A percentile compares a stretch with the other conserved stretches of the same genome.
phyloP scores from a whole-genome alignment of 805 yeast genomes.

The Scheffersomyces coipomensis region DNA sequence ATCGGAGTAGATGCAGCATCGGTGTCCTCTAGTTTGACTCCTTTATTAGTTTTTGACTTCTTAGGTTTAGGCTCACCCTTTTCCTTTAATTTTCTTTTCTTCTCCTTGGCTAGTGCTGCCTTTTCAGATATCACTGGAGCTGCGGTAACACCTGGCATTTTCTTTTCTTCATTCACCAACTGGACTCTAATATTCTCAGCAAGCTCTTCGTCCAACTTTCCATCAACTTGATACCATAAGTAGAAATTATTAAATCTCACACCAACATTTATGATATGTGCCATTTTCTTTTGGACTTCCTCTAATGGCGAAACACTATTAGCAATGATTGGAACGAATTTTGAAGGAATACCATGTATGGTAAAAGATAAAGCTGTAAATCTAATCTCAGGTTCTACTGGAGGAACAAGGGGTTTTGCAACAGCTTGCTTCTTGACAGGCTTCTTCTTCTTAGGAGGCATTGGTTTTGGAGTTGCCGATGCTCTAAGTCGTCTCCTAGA shows the following conservation, averaged over 20 bases:
- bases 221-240: constrained; percentile 84
- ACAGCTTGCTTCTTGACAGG: constrained; percentile 7
- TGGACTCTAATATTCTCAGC: constrained; percentile 65
- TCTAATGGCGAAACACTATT: constrained; percentile 63
- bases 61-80: constrained; percentile 16
- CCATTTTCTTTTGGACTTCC: constrained; percentile 62
- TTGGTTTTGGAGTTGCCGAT: constrained; percentile 12
- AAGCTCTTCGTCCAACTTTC: constrained; percentile 61
- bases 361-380: constrained; percentile 67
- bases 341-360: constrained; percentile 61
- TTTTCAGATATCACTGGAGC: constrained; percentile 11
- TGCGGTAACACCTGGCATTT: constrained; percentile 30
- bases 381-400: constrained; percentile 43
- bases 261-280: constrained; percentile 56
- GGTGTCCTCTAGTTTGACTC: constrained; percentile 10
- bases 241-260: constrained; percentile 58
- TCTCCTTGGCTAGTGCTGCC: constrained; percentile 15
- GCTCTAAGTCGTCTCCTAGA: constrained; percentile 15
- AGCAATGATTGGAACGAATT: constrained; percentile 60
- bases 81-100: constrained; percentile 35
- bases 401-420: constrained; percentile 24
- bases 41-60: too few species aligned
- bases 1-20: too few species aligned
- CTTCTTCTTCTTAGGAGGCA: constrained; percentile 5
- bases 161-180: constrained; percentile 53